phyloP scores from a whole-genome alignment of 352 stramenopile genomes.

The Globisporangium camurandrum region DNA sequence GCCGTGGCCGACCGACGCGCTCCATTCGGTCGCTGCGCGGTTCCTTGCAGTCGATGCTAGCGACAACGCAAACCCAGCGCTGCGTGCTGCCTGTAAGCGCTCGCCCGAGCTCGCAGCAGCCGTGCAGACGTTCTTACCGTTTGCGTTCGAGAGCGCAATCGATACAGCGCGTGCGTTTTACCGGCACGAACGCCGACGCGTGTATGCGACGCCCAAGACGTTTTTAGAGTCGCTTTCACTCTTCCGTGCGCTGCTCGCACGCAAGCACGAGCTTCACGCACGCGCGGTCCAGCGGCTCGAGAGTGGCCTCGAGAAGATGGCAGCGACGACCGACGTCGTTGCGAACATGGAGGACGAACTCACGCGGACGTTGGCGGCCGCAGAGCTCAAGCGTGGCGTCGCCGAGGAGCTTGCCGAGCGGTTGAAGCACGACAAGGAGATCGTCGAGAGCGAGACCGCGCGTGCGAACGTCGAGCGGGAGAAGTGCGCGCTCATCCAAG shows the following conservation, averaged over 20 bases:
- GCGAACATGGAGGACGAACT: conserved; percentile 91
- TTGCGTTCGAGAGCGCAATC: conserved; percentile 91
- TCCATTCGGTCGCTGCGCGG: conserved; percentile 84
- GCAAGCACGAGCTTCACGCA: conserved; percentile 51
- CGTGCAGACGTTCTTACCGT: conserved; percentile 92
- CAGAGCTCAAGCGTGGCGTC: conserved; percentile 89
- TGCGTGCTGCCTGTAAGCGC: no score
- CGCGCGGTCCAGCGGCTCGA: conserved; percentile 76
- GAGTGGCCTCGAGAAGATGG: conserved; percentile 87
- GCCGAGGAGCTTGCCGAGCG: conserved; percentile 91
- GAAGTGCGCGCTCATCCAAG: conserved; percentile 88
- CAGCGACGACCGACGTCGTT: conserved; percentile 83
- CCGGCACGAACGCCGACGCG: conserved; percentile 61
- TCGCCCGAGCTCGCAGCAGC: no score
- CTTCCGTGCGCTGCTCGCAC: conserved; percentile 69
- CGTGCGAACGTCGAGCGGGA: conserved; percentile 88
- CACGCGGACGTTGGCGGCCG: conserved; percentile 84
- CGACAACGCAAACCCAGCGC: conserved; percentile 39
- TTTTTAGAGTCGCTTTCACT: conserved; percentile 90
- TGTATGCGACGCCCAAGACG: conserved; percentile 92
- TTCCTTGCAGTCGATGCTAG: conserved; percentile 52
- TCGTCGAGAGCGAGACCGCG: conserved; percentile 90
- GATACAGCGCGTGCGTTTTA: conserved; percentile 75
- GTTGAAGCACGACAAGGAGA: conserved; percentile 86
- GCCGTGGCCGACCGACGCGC: conserved; percentile 87